A percentile compares a stretch with the other conserved stretches of the same genome.
Evolutionary conservation across 1,284 basidiomycete species (phyloP).

Genomic region (Hemileia vastatrix): DNA sequence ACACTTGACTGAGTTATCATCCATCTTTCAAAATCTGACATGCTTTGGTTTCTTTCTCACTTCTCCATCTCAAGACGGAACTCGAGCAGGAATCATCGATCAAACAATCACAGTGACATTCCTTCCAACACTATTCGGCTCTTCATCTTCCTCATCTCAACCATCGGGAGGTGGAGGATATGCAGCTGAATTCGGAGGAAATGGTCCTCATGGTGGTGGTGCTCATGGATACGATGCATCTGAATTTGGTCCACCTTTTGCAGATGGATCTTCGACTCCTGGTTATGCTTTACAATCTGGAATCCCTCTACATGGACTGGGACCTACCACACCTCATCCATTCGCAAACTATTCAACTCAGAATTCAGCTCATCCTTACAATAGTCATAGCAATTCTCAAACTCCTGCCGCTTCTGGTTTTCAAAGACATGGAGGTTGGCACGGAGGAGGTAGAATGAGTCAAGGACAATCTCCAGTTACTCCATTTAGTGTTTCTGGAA

Average conservation of each 20-base stretch:
- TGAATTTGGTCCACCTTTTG: neutral
- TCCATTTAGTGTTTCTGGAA: no score
- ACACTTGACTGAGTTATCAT: no score
- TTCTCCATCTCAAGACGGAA: conserved; percentile 29
- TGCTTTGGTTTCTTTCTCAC: no score
- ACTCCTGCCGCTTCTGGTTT: no score
- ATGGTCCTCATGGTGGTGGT: neutral
- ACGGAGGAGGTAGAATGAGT: no score
- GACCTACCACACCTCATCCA: conserved; percentile 37
- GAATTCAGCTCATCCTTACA: conserved; percentile 6
- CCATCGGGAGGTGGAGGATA: neutral
- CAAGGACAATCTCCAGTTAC: no score
- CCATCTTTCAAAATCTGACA: no score
- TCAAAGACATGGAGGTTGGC: no score
- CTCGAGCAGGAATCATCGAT: conserved; percentile 44
- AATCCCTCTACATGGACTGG: conserved; percentile 1
- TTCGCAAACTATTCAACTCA: conserved; percentile 33
- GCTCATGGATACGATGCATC: neutral
- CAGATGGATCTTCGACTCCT: conserved; percentile 5
- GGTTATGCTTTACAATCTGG: neutral
- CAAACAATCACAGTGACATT: conserved; percentile 42
- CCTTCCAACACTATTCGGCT: conserved; percentile 37
- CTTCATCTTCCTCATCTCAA: neutral
- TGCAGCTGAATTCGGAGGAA: neutral
- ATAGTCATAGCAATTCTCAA: no score